Percentiles rank a stretch among this genome's conserved stretches.
Conservation (phyloP, 805 yeast species). For the Ogataea dorogensis region DNA sequence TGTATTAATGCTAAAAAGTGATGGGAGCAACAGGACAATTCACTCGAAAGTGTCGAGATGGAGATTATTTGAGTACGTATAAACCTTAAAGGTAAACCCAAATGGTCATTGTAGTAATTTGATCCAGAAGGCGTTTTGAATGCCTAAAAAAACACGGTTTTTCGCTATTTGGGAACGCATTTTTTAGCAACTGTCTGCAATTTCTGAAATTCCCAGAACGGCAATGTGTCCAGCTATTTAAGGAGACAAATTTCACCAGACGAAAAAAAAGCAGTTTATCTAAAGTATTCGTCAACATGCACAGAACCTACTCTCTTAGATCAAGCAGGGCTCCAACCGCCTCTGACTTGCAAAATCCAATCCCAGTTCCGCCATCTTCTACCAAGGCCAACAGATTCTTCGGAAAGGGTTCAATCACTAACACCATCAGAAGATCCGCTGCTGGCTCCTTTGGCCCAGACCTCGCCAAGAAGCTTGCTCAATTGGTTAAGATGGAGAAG, state of each 20-base stretch:
- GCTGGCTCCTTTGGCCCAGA: conserved; percentile 85
- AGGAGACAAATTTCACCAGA: conserved; percentile 12
- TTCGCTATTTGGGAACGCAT: conserved; percentile 5
- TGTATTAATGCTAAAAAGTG: conserved; percentile 1
- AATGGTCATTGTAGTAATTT: too few species aligned
- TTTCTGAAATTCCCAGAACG: conserved; percentile 20
- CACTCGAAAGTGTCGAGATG: neutral
- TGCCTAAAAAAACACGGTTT: conserved; percentile 1
- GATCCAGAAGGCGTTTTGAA: neutral
- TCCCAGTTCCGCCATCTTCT: conserved; percentile 91
- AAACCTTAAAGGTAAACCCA: too few species aligned
- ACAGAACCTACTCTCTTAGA: conserved; percentile 97
- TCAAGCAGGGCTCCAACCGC: conserved; percentile 96
- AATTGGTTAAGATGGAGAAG: conserved; percentile 77
- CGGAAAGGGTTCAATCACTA: conserved; percentile 69
- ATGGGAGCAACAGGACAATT: conserved; percentile 7
- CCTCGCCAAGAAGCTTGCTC: conserved; percentile 69
- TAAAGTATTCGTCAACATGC: conserved; percentile 52
- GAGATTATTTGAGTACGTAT: too few species aligned
- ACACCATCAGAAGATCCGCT: conserved; percentile 53
- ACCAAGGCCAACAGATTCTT: conserved; percentile 76
- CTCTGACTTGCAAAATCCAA: conserved; percentile 88
- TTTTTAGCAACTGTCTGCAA: conserved; percentile 9
- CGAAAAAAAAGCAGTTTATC: conserved; percentile 12
- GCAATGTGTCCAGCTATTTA: conserved; percentile 16